Percentiles rank a stretch among this genome's conserved stretches.
phyloP scores from a whole-genome alignment of 2,329 filamentous ascomycete genomes.

The Claviceps sp. region DNA sequence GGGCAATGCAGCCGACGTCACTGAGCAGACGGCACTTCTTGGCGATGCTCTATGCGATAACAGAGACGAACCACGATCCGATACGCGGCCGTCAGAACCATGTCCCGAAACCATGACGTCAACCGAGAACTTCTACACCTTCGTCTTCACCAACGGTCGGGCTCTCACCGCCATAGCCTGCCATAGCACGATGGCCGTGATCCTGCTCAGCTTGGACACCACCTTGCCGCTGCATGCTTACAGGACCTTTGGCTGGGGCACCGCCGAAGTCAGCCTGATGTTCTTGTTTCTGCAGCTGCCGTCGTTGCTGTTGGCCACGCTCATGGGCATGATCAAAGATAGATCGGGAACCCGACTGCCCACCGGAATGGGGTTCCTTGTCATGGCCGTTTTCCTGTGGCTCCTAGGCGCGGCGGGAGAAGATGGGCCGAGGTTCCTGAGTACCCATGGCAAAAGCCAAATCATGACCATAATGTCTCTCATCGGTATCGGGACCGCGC shows the following conservation, averaged over 20 bases:
- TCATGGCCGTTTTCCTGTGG: background rate
- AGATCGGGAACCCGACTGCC: background rate
- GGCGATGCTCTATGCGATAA: background rate
- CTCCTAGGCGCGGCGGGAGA: background rate
- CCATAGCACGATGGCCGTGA: background rate
- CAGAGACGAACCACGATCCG: background rate
- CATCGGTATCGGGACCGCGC: background rate
- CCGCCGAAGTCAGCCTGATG: background rate
- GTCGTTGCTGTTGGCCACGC: background rate
- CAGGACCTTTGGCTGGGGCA: background rate
- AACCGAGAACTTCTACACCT: background rate
- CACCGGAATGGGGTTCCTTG: background rate
- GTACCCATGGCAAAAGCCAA: background rate
- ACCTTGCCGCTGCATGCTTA: background rate
- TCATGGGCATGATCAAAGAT: background rate
- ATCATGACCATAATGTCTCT: background rate
- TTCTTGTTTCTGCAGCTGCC: background rate
- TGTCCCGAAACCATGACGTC: background rate
- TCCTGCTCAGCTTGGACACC: slow-evolving; percentile 1
- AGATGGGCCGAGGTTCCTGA: background rate
- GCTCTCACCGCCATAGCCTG: background rate
- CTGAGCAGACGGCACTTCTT: background rate
- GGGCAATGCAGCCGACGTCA: background rate
- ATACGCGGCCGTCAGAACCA: background rate
- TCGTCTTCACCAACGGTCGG: background rate